Conservation (phyloP, 352 stramenopile genomes). For the Phytophthora tubulina region DNA sequence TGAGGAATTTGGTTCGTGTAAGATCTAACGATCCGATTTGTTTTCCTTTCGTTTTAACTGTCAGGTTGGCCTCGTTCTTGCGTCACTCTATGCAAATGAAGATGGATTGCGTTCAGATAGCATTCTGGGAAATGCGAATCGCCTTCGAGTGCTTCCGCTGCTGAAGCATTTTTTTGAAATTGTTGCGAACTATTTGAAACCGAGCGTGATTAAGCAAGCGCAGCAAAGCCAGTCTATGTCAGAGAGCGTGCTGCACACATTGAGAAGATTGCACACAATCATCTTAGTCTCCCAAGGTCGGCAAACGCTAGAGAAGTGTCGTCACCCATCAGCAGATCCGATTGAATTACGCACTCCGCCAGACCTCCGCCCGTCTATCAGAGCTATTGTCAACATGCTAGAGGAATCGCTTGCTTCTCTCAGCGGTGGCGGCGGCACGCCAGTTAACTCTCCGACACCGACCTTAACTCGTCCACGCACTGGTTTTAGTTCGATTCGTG, state of each 20-base stretch:
- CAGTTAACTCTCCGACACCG: conserved; percentile 7
- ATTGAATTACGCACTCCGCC: conserved; percentile 66
- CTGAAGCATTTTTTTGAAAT: conserved; percentile 62
- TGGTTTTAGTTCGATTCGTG: conserved; percentile 29
- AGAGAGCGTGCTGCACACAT: conserved; percentile 42
- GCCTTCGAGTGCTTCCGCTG: conserved; percentile 38
- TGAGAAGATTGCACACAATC: conserved; percentile 66
- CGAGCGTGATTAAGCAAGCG: conserved; percentile 49
- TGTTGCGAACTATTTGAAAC: conserved; percentile 58
- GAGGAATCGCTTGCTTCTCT: conserved; percentile 42
- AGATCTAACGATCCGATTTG: conserved; percentile 25
- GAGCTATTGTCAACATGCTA: conserved; percentile 58
- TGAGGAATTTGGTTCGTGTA: not conserved
- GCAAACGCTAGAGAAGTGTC: conserved; percentile 41
- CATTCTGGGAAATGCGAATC: conserved; percentile 2
- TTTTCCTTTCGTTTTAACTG: conserved; percentile 7
- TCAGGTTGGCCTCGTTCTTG: conserved; percentile 54
- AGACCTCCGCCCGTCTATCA: conserved; percentile 65
- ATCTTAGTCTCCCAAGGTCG: conserved; percentile 75
- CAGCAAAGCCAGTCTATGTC: conserved; percentile 50
- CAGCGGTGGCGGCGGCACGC: conserved; percentile 17
- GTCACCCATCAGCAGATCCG: conserved; percentile 67
- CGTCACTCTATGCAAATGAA: conserved; percentile 50
- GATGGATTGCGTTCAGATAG: conserved; percentile 16
- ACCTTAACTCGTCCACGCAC: conserved; percentile 17